phyloP scores from a whole-genome alignment of 2,329 filamentous ascomycete species.

The Aspergillus aculeatinus region DNA sequence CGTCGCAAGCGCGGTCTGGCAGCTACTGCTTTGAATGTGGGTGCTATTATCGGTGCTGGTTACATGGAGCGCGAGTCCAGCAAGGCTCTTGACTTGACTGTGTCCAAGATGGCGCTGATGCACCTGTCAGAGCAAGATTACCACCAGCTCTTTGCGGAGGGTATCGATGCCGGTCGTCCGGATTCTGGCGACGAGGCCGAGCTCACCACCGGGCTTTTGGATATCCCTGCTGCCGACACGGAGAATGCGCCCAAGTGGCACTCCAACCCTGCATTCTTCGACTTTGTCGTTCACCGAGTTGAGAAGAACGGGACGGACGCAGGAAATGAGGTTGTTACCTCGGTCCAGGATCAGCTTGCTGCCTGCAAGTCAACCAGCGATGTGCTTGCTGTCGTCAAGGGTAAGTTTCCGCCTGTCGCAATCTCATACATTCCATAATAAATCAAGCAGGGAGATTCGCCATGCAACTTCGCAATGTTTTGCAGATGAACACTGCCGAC shows the following conservation, averaged over 20 bases:
- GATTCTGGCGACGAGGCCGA: background rate
- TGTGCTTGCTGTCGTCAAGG: no score
- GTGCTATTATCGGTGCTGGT: slow-evolving; percentile 29
- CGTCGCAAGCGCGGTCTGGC: slow-evolving; percentile 22
- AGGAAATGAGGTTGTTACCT: no score
- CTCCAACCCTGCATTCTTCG: background rate
- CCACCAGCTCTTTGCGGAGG: background rate
- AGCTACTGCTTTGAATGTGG: slow-evolving; percentile 22
- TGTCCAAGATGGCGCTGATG: background rate
- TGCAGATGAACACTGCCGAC: background rate
- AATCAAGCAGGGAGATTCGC: background rate
- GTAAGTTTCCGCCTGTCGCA: no score
- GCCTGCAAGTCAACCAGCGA: no score
- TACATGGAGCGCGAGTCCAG: background rate
- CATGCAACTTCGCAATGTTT: background rate
- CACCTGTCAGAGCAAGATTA: background rate
- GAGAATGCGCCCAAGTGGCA: background rate
- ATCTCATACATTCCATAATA: no score
- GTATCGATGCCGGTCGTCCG: no score
- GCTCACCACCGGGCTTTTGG: background rate
- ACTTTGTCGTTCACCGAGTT: background rate
- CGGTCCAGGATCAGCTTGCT: no score
- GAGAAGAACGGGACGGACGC: background rate
- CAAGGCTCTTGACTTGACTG: no score
- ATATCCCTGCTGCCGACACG: background rate